Conservation (phyloP, 139 green algal species). For the Astrephomene gubernaculifera region DNA sequence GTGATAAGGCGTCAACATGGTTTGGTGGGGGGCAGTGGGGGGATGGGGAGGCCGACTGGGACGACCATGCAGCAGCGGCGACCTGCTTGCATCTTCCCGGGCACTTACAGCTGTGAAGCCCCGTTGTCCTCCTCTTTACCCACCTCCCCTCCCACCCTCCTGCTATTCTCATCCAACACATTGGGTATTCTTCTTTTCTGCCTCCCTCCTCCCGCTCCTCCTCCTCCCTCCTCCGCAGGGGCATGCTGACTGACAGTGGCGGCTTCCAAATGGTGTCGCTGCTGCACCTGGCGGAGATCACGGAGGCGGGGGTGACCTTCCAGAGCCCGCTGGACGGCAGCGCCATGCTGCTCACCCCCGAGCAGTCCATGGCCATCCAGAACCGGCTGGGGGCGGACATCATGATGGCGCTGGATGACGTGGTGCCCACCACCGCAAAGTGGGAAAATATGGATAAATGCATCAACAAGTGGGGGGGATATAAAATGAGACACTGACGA, state of each 20-base stretch:
- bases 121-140: no score
- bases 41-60: no score
- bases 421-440: slow-evolving; percentile 83
- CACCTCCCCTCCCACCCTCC: background rate
- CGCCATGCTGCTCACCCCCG: slow-evolving; percentile 95
- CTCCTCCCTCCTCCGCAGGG: slow-evolving; percentile 1
- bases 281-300: slow-evolving; percentile 93
- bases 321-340: slow-evolving; percentile 85
- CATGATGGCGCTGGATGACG: slow-evolving; percentile 98
- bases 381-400: slow-evolving; percentile 87
- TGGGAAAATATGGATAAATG: no score
- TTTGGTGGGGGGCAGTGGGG: no score
- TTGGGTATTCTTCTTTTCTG: background rate
- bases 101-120: no score
- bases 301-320: slow-evolving; percentile 92
- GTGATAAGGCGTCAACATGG: no score
- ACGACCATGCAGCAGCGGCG: no score
- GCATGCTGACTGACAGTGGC: slow-evolving; percentile 78
- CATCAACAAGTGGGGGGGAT: no score
- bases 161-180: background rate
- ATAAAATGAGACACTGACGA: no score
- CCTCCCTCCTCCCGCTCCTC: background rate
- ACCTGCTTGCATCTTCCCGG: no score
- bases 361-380: slow-evolving; percentile 93
- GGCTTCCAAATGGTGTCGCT: slow-evolving; percentile 92